A percentile compares a stretch with the other conserved stretches of the same genome.
Evolutionary conservation across 2,329 filamentous ascomycete genomes (phyloP).

Genomic region (Mycosphaerella arachidis): DNA sequence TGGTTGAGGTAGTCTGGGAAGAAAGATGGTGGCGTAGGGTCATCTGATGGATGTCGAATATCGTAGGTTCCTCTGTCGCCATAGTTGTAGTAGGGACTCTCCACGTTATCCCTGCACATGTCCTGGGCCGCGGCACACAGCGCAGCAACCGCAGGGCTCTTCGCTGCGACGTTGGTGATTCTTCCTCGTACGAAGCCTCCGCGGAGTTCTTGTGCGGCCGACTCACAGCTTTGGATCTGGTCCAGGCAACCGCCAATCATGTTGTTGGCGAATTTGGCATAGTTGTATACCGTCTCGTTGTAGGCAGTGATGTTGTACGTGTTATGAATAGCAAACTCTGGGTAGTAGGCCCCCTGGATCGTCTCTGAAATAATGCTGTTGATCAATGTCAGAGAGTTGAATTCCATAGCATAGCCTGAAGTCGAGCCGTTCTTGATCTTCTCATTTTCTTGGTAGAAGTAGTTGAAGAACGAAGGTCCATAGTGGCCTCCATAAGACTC

Average conservation of each 20-base stretch:
- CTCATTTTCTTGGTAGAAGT: conserved; percentile 54
- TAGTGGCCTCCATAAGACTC: conserved; percentile 37
- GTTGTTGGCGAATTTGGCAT: conserved; percentile 53
- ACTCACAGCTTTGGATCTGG: conserved; percentile 50
- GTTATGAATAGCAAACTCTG: conserved; percentile 52
- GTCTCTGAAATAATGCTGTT: conserved; percentile 54
- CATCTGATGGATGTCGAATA: conserved; percentile 47
- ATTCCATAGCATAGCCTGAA: conserved; percentile 5
- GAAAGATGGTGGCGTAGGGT: conserved; percentile 37
- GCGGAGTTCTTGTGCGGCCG: conserved; percentile 32
- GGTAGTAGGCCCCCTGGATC: conserved; percentile 48
- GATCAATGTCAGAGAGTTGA: conserved; percentile 44
- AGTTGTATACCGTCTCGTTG: conserved; percentile 57
- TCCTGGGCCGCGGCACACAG: conserved; percentile 53
- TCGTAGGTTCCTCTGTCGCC: conserved; percentile 54
- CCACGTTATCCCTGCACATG: conserved; percentile 55
- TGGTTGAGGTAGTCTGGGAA: conserved; percentile 54
- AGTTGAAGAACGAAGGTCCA: conserved; percentile 51
- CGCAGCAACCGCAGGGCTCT: conserved; percentile 17
- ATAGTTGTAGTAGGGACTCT: conserved; percentile 42
- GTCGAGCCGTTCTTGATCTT: conserved; percentile 31
- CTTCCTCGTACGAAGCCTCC: conserved; percentile 26
- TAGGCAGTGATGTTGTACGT: conserved; percentile 53
- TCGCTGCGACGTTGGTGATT: conserved; percentile 17
- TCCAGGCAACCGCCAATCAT: conserved; percentile 47